Evolutionary conservation across 306 rosid genomes (phyloP).

Genomic region (Dalbergia oliveri): DNA sequence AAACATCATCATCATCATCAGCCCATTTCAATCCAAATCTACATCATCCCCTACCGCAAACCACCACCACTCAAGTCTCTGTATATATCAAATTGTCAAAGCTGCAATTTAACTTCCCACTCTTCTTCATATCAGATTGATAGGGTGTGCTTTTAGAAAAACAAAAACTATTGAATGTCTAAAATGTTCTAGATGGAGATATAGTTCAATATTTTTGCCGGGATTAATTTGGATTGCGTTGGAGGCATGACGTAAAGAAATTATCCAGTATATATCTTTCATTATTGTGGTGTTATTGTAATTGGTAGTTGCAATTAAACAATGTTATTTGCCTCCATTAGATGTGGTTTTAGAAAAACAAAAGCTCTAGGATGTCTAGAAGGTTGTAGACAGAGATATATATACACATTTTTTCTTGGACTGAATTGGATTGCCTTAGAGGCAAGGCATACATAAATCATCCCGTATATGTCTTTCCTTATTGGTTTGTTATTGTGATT

Average conservation of each 20-base stretch:
- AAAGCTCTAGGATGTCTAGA: not conserved
- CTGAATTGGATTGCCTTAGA: not conserved
- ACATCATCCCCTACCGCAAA: too few relatives aligned
- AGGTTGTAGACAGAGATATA: not conserved
- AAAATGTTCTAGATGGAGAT: not conserved
- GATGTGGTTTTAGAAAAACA: not conserved
- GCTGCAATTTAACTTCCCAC: slow-evolving; percentile 11
- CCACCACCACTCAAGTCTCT: too few relatives aligned
- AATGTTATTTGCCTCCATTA: too few relatives aligned
- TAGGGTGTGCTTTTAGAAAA: not conserved
- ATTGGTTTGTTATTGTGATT: not conserved
- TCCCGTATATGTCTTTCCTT: too few relatives aligned
- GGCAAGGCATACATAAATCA: not conserved
- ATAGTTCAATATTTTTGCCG: too few relatives aligned
- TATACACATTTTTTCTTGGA: not conserved
- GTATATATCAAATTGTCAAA: too few relatives aligned
- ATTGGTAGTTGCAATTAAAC: too few relatives aligned
- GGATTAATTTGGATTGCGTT: not conserved
- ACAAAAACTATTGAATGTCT: not conserved
- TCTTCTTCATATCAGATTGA: not conserved
- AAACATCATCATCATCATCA: too few relatives aligned
- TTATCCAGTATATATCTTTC: not conserved
- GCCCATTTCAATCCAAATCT: too few relatives aligned
- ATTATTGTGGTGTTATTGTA: too few relatives aligned
- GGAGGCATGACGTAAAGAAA: not conserved